These are phyloP conservation scores for Coniochaeta sp. DNA, from an alignment of 2,329 filamentous ascomycete species.

Conservation along the genomic window DNA sequence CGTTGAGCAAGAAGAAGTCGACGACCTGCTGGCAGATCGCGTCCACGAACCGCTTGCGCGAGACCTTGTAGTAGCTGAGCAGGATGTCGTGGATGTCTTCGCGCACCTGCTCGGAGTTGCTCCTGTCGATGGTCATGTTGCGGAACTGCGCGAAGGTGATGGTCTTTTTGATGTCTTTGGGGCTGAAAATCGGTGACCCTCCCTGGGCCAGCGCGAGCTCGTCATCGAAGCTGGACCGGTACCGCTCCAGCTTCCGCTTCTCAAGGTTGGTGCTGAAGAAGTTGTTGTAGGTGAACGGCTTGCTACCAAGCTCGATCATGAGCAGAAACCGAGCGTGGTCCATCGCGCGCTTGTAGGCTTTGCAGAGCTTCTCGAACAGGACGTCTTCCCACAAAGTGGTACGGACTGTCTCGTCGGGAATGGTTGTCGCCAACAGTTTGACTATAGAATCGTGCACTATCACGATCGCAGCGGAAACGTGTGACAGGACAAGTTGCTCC, in stretches of 20 bases:
- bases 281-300: slow-evolving; percentile 42
- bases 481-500: slow-evolving; percentile 35
- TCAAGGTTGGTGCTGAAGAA: slow-evolving; percentile 38
- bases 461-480: slow-evolving; percentile 42
- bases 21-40: slow-evolving; percentile 51
- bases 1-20: slow-evolving; percentile 44
- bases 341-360: slow-evolving; percentile 38
- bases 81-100: slow-evolving; percentile 55
- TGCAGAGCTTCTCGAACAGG: slow-evolving; percentile 36
- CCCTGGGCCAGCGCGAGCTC: too few relatives aligned
- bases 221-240: too few relatives aligned
- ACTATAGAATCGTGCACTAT: slow-evolving; percentile 46
- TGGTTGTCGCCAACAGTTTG: slow-evolving; percentile 25
- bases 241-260: slow-evolving; percentile 14
- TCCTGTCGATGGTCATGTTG: slow-evolving; percentile 7
- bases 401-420: slow-evolving; percentile 33
- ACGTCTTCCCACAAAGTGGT: slow-evolving; percentile 33
- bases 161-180: background rate
- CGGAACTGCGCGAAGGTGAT: background rate
- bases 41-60: slow-evolving; percentile 56
- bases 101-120: slow-evolving; percentile 11
- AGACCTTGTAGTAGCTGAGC: slow-evolving; percentile 53
- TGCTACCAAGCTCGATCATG: slow-evolving; percentile 37
- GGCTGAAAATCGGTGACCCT: too few relatives aligned
- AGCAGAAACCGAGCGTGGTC: slow-evolving; percentile 44